Evolutionary conservation across 768 basidiomycete genomes (phyloP), one percentile per base, ranked within the genome.

Genomic region (Russula abietina): DNA sequence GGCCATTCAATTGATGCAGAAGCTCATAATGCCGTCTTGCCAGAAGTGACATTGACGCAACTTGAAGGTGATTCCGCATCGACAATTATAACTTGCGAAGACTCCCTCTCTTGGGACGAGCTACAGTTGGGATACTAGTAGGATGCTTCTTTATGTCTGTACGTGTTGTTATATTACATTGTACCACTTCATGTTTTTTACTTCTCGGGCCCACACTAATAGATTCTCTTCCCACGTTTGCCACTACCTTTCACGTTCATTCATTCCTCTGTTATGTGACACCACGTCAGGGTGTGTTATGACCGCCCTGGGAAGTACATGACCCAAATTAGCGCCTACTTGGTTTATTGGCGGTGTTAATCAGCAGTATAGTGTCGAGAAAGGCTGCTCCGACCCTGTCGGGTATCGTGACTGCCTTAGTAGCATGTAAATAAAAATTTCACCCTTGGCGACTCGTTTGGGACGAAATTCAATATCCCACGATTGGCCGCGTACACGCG

Each of bases 1-100:
- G 16, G 61, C 61, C 5, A 45, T 62, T 17, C 33, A 53, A 14
- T 48, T 65, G 41, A 11, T 62, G 55, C 61, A 57, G 30, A 65
- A 54, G 32, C 19, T 57, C 22, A 28, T 62, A 4, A 24, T 5
- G n/a, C 41, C 55, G 2, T 50, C 36, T 4, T 24, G 19, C 38
- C 39, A 45, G 6, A 50, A 64, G n/a, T 22, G 7, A 8, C 16
- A 11, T 1, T 49, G 4, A 3, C 45, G 4, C 24, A 28, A 7
- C 5, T 24, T 26, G 48, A n/a, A 7, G 38, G 38, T 38, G 28
- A 6, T 16, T 4, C 6, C 3, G 28, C 45, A 5, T 43, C 4
- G 38, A 54, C 30, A 45, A 17, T 28, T 46, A 43, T 28, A 14
- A 3, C 8, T n/a, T 38, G 3, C 19, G 38, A 24, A 4, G n/a